These are phyloP conservation scores for Endocalyx cinctus DNA, from an alignment of 2,329 filamentous ascomycete genomes.

Conservation along the genomic window DNA sequence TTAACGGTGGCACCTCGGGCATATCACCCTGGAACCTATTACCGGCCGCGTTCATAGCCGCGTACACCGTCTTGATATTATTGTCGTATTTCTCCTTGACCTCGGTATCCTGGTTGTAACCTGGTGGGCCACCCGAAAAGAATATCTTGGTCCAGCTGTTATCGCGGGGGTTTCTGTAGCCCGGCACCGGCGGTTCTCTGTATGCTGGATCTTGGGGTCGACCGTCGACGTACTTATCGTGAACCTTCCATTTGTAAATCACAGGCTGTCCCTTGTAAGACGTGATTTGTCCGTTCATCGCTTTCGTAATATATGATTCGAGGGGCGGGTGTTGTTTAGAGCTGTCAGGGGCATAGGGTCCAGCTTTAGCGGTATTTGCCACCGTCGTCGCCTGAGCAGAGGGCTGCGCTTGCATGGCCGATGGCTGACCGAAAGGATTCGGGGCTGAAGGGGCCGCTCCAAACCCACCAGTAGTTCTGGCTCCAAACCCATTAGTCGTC, in stretches of 20 bases:
- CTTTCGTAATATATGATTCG: conserved; percentile 39
- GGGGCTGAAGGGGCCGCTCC: conserved; percentile 3
- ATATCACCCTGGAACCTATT: conserved; percentile 69
- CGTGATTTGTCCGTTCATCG: conserved; percentile 40
- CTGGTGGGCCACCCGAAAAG: conserved; percentile 67
- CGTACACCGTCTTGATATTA: conserved; percentile 59
- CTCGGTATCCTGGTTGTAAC: conserved; percentile 60
- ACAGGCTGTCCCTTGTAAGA: conserved; percentile 63
- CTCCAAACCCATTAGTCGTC: conserved; percentile 31
- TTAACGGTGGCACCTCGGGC: conserved; percentile 72
- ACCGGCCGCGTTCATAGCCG: conserved; percentile 59
- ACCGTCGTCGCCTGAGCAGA: conserved; percentile 10
- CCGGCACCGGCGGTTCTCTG: conserved; percentile 36
- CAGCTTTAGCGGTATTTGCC: conserved; percentile 8
- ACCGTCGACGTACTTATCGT: conserved; percentile 17
- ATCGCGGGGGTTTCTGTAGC: conserved; percentile 44
- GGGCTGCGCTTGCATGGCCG: conserved; percentile 11
- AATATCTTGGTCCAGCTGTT: conserved; percentile 62
- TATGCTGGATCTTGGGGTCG: conserved; percentile 3
- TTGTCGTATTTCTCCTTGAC: conserved; percentile 52
- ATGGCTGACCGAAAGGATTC: conserved; percentile 22
- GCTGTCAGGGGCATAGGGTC: conserved; percentile 41
- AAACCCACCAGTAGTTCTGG: conserved; percentile 12
- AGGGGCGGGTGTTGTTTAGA: conserved; percentile 39
- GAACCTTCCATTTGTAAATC: conserved; percentile 43